Base-by-base conservation (phyloP, 257 asterid genomes). In the Osmanthus fragrans region DNA sequence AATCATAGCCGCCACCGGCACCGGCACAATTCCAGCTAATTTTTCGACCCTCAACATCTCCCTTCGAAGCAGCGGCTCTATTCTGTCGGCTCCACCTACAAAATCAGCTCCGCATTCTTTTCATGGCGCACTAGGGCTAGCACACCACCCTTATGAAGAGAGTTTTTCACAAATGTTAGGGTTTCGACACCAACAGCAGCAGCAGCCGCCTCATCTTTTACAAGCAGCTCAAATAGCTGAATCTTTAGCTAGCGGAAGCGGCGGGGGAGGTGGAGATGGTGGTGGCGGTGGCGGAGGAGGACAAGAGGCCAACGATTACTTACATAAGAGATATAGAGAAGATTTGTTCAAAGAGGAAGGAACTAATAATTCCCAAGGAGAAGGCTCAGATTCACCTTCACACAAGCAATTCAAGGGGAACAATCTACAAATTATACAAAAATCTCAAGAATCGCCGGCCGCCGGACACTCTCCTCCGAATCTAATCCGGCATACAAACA, bases 11-110 rank as follows among this genome's bases (percentile, higher is more conserved):
- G 86, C 97, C 74, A 92, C 97, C 13, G 97, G 96, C 1, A 92
- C 97, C 23, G 97, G 97, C 13, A 92, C 96, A 2, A 90, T 92
- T 25, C 97, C 97, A 39, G 96, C 96, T 1, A 90, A 90, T 63
- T 90, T 85, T 75, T 85, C 93, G 2, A 84, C 92, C 0, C 90
- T 90, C 0, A 92, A 90, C 78, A 86, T 90, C 70, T 87, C 97
- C 4, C 83, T 87, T 29, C 82, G 97, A 2, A 90, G 94, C 89
- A 86, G 93, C 80, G 94, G 96, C 83, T 78, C 93, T 16, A 82
- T 89, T 0, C 77, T 88, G 4, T 86, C 92, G 5, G 94, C 94
- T 18, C 97, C 90, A 30, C 90, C 91, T 4, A 85, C 97, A 0
- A 91, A 88, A 76, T 80, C 96, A 2, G 92, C 92, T 72, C 94